Evolutionary conservation across 768 basidiomycete genomes (phyloP), one percentile per base, ranked within the genome.

Genomic region (Rossbeevera mucosa): DNA sequence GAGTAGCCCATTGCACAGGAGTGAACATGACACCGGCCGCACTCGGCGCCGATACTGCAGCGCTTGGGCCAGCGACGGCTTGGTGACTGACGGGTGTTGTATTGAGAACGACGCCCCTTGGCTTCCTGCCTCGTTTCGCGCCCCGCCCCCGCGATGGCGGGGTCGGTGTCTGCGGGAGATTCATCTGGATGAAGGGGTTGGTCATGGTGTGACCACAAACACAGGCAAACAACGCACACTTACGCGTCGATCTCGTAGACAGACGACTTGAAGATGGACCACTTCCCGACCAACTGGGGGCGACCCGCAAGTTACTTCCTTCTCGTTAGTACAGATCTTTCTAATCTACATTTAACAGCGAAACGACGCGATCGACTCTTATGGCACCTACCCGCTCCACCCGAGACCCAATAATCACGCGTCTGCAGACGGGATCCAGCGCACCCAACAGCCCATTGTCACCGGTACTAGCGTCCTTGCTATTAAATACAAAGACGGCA

Each of bases 381-480:
- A 88, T 68, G 80, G 78, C 54, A 90, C 91, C 7, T 88, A 83
- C 65, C 91, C 91, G 25, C 73, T 91, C 54, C 78, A 82, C 63
- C 79, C 79, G 53, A 77, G 83, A 40, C 78, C 82, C 21, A 61
- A 73, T 55, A 74, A 80, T 57, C 67, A 53, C 40, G 62, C 74
- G 2, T 88, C 87, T 56, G 68, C 80, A 2, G 79, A 80, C 4
- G 80, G 82, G 33, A 80, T 91, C 0, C 84, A 93, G 63, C 86
- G 73, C 57, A 97, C 94, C 25, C 91, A 92, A 64, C 88, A 94
- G 62, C 96, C 96, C 9, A 85, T 98, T 54, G 92, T 97, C 8
- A 98, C 95, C 0, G 96, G 95, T 52, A 94, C 95, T n/a, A 91
- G 88, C 51, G 93, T 99, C 5, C 79, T 99, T 29, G 96, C 88